Evolutionary conservation across 129 eudicot genomes (phyloP).

Genomic region (Centella asiatica): DNA sequence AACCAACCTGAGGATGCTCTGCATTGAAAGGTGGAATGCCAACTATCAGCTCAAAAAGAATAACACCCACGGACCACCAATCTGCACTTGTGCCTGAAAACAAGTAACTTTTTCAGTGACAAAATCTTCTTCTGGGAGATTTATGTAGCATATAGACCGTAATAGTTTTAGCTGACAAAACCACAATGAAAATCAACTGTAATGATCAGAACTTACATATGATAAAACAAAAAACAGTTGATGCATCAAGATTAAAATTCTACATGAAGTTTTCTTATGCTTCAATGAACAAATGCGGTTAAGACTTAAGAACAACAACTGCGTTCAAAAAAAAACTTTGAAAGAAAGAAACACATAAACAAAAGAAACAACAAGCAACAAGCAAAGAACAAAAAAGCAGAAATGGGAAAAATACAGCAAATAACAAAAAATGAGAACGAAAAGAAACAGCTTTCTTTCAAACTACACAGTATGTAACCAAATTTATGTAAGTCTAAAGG

Average conservation of each 20-base stretch:
- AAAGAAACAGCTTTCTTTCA: background rate
- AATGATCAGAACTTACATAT: background rate
- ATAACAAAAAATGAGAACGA: too few relatives aligned
- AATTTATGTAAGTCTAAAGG: background rate
- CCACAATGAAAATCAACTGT: background rate
- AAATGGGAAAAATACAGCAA: too few relatives aligned
- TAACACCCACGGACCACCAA: constrained; percentile 99
- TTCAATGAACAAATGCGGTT: background rate
- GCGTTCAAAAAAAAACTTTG: too few relatives aligned
- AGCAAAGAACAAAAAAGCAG: too few relatives aligned
- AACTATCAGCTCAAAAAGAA: constrained; percentile 86
- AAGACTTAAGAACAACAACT: too few relatives aligned
- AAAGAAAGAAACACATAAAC: too few relatives aligned
- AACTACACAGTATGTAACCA: background rate
- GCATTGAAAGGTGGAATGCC: constrained; percentile 99
- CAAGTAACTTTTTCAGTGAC: too few relatives aligned
- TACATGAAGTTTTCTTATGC: background rate
- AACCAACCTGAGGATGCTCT: constrained; percentile 89
- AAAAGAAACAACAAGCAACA: too few relatives aligned
- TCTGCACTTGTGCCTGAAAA: constrained; percentile 80
- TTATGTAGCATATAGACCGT: background rate
- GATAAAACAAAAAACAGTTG: background rate
- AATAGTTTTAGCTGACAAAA: background rate
- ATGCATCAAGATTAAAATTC: background rate
- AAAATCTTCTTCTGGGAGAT: background rate